These are phyloP conservation scores for Pyrus bretschneideri DNA, from an alignment of 306 rosid species.

Conservation along the genomic window DNA sequence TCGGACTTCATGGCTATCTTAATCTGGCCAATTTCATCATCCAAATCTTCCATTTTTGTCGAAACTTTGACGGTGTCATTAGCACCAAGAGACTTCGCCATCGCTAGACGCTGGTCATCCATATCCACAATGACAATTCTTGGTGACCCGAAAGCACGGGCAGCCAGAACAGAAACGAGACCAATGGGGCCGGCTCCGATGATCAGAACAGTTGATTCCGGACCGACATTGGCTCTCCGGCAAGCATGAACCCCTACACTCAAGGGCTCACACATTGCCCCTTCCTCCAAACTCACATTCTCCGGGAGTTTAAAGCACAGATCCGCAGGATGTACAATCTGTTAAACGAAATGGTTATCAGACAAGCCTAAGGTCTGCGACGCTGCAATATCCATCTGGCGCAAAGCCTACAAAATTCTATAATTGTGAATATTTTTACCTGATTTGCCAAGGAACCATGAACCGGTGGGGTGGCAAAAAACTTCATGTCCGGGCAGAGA, in stretches of 20 bases:
- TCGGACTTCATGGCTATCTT: constrained; percentile 41
- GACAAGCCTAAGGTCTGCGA: background rate
- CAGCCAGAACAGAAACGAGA: constrained; percentile 81
- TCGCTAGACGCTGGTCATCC: constrained; percentile 63
- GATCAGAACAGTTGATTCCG: constrained; percentile 69
- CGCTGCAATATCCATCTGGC: background rate
- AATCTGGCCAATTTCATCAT: constrained; percentile 51
- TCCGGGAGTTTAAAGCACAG: constrained; percentile 80
- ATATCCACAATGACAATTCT: constrained; percentile 59
- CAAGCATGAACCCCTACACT: constrained; percentile 95
- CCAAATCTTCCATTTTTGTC: constrained; percentile 53
- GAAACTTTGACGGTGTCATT: constrained; percentile 65
- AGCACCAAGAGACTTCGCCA: constrained; percentile 74
- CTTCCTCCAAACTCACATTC: constrained; percentile 85
- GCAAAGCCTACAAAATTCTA: background rate
- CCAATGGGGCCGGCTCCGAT: constrained; percentile 97
- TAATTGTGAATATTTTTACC: constrained; percentile 25
- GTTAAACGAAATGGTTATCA: background rate
- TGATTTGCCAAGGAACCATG: constrained; percentile 91
- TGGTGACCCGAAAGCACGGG: constrained; percentile 76
- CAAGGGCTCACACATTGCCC: constrained; percentile 92
- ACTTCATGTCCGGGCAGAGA: constrained; percentile 82
- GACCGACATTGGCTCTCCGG: constrained; percentile 70
- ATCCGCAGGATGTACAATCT: constrained; percentile 89
- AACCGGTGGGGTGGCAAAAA: constrained; percentile 83